A percentile compares a stretch with the other conserved stretches of the same genome.
Evolutionary conservation across 176 grass and related monocot species (phyloP).

Genomic region (barley (Hordeum vulgare)): MorexV3_pseudomolecules_assembly NC_058520.1:120096410-120096909

Average conservation of each 20-base stretch:
- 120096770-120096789: background rate
- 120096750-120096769: background rate
- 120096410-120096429: background rate
- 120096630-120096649: background rate
- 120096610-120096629: background rate
- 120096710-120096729: background rate
- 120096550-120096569: background rate
- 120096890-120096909: too few species aligned
- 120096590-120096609: background rate
- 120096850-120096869: too few species aligned
- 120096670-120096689: background rate
- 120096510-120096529: background rate
- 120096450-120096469: background rate
- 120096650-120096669: background rate
- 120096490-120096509: background rate
- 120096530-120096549: slow-evolving; percentile 3
- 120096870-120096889: too few species aligned
- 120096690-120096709: background rate
- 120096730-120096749: background rate
- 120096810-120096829: background rate
- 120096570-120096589: background rate
- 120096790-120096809: background rate
- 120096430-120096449: background rate
- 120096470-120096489: background rate
- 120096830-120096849: too few species aligned